Evolutionary conservation across 2,329 filamentous ascomycete genomes (phyloP).

Genomic region (Botryotinia convoluta): DNA sequence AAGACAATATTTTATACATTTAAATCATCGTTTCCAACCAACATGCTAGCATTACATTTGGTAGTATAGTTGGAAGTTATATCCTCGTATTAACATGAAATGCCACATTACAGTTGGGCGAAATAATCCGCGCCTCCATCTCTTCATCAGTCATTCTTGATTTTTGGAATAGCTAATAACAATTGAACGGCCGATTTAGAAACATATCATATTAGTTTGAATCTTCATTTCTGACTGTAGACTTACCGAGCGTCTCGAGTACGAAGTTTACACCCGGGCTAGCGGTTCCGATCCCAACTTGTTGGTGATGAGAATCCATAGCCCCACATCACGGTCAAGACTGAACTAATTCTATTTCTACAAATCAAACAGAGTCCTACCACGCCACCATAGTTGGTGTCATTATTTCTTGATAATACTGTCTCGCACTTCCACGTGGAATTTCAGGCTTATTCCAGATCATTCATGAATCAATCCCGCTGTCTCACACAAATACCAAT

Average conservation of each 20-base stretch:
- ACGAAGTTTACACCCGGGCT: background rate
- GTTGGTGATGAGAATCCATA: background rate
- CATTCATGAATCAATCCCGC: background rate
- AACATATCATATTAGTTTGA: background rate
- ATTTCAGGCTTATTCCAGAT: background rate
- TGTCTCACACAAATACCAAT: background rate
- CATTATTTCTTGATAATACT: background rate
- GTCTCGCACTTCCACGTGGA: background rate
- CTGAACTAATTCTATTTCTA: background rate
- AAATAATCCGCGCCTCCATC: background rate
- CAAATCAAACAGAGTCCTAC: background rate
- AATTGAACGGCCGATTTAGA: background rate
- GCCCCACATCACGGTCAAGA: background rate
- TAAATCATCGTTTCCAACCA: background rate
- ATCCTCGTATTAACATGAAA: background rate
- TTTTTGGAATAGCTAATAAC: background rate
- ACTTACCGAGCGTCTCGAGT: background rate
- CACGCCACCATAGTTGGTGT: background rate
- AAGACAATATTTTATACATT: background rate
- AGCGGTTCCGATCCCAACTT: background rate
- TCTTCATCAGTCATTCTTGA: no score
- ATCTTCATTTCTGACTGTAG: background rate
- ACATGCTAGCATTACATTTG: background rate
- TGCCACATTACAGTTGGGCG: no score
- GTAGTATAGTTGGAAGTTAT: background rate